Evolutionary conservation across 371 early-diverging fungal genomes (phyloP).

Genomic region (Circinella minor): DNA sequence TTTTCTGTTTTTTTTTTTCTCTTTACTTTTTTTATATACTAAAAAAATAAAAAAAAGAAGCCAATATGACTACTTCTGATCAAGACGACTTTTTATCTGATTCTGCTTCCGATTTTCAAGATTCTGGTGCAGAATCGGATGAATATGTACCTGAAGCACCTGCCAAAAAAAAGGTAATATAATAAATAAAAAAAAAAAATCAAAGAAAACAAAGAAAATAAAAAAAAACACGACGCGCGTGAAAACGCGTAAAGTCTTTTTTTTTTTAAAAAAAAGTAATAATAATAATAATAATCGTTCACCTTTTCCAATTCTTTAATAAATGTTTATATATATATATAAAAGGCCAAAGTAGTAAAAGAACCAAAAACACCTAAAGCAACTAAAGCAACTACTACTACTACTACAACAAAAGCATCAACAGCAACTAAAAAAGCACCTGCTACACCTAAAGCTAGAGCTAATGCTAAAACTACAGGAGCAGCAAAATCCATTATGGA

Average conservation of each 20-base stretch:
- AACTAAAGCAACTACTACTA: neutral
- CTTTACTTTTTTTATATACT: too few relatives aligned
- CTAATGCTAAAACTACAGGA: neutral
- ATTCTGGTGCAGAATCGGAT: constrained; percentile 17
- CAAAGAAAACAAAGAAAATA: too few relatives aligned
- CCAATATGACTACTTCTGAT: constrained; percentile 18
- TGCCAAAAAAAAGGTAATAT: constrained; percentile 8
- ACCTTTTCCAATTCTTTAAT: neutral
- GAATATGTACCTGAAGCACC: neutral
- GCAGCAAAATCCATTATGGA: neutral
- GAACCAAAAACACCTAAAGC: neutral
- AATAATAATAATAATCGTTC: too few relatives aligned
- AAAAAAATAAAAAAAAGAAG: too few relatives aligned
- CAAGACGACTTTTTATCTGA: constrained; percentile 9
- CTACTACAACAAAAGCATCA: neutral
- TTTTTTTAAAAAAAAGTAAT: neutral
- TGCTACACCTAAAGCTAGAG: neutral
- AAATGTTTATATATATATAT: neutral
- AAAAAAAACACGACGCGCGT: too few relatives aligned
- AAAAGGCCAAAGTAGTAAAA: neutral
- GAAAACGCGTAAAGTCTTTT: neutral
- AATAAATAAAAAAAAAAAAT: too few relatives aligned
- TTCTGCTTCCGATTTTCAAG: constrained; percentile 11
- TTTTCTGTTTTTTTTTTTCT: too few relatives aligned
- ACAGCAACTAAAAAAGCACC: neutral